Evolutionary conservation across 73 alveolate species (phyloP), one percentile per base, ranked within the genome.

Genomic region (Tetrahymena malaccensis): DNA sequence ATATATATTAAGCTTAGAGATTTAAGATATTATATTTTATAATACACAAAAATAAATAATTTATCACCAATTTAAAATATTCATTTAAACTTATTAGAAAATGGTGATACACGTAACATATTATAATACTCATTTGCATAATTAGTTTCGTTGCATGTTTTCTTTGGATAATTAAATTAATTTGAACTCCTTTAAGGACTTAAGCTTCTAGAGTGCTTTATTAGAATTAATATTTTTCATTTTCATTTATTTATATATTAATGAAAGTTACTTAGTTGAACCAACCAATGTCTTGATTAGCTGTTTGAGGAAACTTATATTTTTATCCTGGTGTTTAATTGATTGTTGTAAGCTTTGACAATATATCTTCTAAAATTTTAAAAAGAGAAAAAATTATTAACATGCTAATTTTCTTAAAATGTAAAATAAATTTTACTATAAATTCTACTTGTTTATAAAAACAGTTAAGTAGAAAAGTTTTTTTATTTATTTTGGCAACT

Each of bases 221-320:
- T 25, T 31, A 22, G 44, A 0, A 43, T n/a, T 25, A 43, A n/a
- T 38, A n/a, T 31, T n/a, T 22, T 85, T 35, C 25, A 85, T 85
- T 85, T 35, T 85, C 40, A 27, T 57, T 94, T 15, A 2, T 35
- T 40, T 40, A 94, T n/a, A 85, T 11, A 25, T 57, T 57, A 50
- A 33, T 0, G 4, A 34, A 0, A 33, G 58, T 43, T 95, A 95
- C 97, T 16, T 50, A 19, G 34, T 94, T 84, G 94, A 43, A 85
- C 97, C 97, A 95, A 16, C 97, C 97, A 19, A 95, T 56, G 40
- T 95, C 97, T 85, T 95, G 17, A 40, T 95, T 95, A 11, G 97
- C 93, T 33, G 97, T 95, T 57, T 95, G 55, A 7, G 97, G 97
- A 35, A 85, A 95, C 37, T 95, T 37, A 93, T 95, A 95, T 57